Percentiles rank a stretch among this genome's conserved stretches.
Conservation (phyloP, 192 early-diverging fungal species). For the Backusella westeae region DNA sequence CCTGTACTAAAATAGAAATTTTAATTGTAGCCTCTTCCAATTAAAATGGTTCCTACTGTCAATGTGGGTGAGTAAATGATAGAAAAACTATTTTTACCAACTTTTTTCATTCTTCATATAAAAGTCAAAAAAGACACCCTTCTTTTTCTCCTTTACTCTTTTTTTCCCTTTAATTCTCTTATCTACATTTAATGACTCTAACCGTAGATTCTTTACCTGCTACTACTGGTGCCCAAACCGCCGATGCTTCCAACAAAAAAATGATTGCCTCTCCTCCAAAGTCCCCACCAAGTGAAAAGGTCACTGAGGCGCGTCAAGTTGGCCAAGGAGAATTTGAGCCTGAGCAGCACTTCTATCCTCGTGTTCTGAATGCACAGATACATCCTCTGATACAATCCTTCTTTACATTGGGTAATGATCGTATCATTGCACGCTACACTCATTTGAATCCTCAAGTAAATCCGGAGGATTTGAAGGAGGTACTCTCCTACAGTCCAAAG, state of each 20-base stretch:
- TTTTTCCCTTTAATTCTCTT: background rate
- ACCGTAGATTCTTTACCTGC: background rate
- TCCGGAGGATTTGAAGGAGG: conserved; percentile 54
- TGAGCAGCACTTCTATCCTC: conserved; percentile 84
- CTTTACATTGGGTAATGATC: conserved; percentile 82
- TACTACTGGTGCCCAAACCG: background rate
- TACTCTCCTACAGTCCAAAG: conserved; percentile 67
- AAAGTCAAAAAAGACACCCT: background rate
- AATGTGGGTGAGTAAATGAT: background rate
- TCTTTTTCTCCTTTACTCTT: background rate
- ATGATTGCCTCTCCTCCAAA: background rate
- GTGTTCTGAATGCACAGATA: conserved; percentile 85
- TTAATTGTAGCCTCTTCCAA: background rate
- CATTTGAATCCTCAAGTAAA: conserved; percentile 85
- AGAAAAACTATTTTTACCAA: background rate
- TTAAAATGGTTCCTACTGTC: background rate
- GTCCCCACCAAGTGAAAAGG: conserved; percentile 19
- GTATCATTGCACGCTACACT: conserved; percentile 82
- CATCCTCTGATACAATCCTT: conserved; percentile 85
- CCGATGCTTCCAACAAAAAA: background rate
- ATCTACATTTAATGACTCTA: background rate
- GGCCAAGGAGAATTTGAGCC: conserved; percentile 70
- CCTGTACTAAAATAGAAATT: background rate
- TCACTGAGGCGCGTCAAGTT: conserved; percentile 18
- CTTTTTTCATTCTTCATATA: background rate